Evolutionary conservation across 495 filamentous ascomycete species (phyloP).

Genomic region (Hyaloscypha hepaticicola): DNA sequence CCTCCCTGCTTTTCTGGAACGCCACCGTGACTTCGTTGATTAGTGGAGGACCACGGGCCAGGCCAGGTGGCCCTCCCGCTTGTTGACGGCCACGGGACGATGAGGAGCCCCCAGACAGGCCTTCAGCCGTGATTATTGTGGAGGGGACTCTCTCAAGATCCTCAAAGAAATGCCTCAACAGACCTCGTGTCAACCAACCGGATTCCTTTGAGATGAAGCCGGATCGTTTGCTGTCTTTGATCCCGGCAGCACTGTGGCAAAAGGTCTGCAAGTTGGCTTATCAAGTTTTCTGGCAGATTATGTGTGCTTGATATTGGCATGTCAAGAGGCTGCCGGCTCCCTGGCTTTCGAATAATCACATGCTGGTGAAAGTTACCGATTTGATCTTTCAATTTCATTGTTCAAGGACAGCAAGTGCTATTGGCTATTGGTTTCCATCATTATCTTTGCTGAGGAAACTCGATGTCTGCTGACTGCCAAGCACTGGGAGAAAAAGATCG

Average conservation of each 20-base stretch:
- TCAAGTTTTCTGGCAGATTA: neutral
- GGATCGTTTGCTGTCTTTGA: neutral
- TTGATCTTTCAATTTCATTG: neutral
- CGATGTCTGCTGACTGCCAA: slow-evolving; percentile 25
- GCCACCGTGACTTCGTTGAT: slow-evolving; percentile 3
- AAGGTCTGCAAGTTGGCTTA: neutral
- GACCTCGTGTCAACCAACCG: slow-evolving; percentile 17
- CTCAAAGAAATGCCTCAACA: slow-evolving; percentile 23
- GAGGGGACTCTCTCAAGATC: slow-evolving; percentile 6
- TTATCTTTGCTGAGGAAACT: neutral
- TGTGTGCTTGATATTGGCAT: slow-evolving; percentile 3
- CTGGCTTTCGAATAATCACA: neutral
- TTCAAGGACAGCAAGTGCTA: neutral
- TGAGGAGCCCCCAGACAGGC: neutral
- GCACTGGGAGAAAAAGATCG: slow-evolving; percentile 20
- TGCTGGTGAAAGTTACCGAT: slow-evolving; percentile 4
- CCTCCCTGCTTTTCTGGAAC: slow-evolving; percentile 9
- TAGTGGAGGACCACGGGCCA: slow-evolving; percentile 24
- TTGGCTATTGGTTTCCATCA: neutral
- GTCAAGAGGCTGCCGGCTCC: neutral
- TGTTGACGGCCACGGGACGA: slow-evolving; percentile 22
- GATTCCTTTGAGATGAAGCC: slow-evolving; percentile 13
- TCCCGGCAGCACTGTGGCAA: neutral
- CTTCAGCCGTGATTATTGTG: slow-evolving; percentile 7
- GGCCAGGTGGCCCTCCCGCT: slow-evolving; percentile 16